Evolutionary conservation across 2,329 filamentous ascomycete genomes (phyloP).

Genomic region (Parasarocladium wereldwijsianum): DNA sequence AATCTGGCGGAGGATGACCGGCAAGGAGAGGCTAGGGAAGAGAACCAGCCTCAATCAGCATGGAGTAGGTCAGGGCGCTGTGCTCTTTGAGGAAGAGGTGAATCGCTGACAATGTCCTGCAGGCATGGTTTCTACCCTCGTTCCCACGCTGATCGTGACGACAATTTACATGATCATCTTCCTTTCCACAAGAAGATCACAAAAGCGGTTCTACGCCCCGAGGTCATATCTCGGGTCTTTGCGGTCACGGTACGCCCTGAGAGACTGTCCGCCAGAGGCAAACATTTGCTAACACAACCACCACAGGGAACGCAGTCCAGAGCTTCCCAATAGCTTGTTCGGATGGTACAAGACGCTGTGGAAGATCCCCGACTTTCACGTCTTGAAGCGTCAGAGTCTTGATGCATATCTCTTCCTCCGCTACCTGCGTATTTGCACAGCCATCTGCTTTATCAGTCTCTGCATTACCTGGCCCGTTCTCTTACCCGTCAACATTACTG

Average conservation of each 20-base stretch:
- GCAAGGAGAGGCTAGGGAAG: slow-evolving; percentile 11
- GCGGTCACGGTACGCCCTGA: slow-evolving; percentile 30
- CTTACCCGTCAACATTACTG: slow-evolving; percentile 71
- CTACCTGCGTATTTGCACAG: slow-evolving; percentile 61
- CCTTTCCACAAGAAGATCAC: slow-evolving; percentile 29
- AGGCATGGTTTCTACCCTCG: slow-evolving; percentile 33
- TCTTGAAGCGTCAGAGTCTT: slow-evolving; percentile 74
- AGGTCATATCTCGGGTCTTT: slow-evolving; percentile 34
- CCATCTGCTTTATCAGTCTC: slow-evolving; percentile 68
- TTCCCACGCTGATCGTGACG: slow-evolving; percentile 35
- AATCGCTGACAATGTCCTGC: not conserved
- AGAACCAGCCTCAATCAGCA: slow-evolving; percentile 16
- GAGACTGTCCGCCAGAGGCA: not conserved
- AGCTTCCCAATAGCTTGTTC: slow-evolving; percentile 39
- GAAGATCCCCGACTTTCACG: slow-evolving; percentile 55
- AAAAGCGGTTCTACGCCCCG: slow-evolving; percentile 39
- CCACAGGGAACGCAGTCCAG: slow-evolving; percentile 37
- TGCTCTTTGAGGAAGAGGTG: not conserved
- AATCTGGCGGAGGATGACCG: slow-evolving; percentile 13
- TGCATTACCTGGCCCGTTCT: slow-evolving; percentile 76
- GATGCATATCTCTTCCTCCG: slow-evolving; percentile 82
- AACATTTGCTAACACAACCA: not conserved
- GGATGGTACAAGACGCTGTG: slow-evolving; percentile 49
- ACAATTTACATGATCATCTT: slow-evolving; percentile 36
- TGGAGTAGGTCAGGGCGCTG: slow-evolving; percentile 14